Evolutionary conservation across 2,329 filamentous ascomycete species (phyloP).

Genomic region (Fusarium udum): DNA sequence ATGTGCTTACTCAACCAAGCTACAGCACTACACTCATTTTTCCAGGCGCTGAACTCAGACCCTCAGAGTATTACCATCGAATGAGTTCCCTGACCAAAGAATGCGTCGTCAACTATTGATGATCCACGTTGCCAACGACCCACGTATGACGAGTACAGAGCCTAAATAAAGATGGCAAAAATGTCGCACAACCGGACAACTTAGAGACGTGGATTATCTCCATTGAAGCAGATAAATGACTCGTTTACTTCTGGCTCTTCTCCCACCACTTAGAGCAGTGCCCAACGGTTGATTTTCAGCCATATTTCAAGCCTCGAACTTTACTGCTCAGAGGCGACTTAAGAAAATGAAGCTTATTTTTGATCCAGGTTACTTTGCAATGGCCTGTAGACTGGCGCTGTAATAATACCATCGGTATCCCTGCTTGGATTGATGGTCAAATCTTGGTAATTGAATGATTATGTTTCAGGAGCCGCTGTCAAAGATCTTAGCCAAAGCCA

Average conservation of each 20-base stretch:
- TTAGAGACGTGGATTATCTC: neutral
- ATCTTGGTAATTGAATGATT: neutral
- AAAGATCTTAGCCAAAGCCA: conserved; percentile 11
- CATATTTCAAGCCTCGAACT: neutral
- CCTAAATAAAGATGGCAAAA: neutral
- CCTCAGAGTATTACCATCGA: neutral
- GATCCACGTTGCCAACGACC: conserved; percentile 30
- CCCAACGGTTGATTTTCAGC: neutral
- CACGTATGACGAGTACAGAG: conserved; percentile 27
- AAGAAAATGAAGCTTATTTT: neutral
- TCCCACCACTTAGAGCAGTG: neutral
- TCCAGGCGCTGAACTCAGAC: neutral
- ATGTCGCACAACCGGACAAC: conserved; percentile 21
- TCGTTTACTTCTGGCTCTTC: neutral
- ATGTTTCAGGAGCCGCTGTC: neutral
- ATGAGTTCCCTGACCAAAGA: neutral
- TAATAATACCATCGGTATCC: neutral
- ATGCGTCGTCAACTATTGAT: neutral
- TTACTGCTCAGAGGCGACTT: neutral
- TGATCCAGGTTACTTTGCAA: neutral
- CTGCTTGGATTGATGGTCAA: neutral
- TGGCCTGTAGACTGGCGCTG: neutral
- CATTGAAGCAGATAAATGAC: neutral
- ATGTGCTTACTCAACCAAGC: neutral
- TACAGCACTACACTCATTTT: neutral